phyloP scores from a whole-genome alignment of 345 rosid genomes.

The Leavenworthia alabamica region DNA sequence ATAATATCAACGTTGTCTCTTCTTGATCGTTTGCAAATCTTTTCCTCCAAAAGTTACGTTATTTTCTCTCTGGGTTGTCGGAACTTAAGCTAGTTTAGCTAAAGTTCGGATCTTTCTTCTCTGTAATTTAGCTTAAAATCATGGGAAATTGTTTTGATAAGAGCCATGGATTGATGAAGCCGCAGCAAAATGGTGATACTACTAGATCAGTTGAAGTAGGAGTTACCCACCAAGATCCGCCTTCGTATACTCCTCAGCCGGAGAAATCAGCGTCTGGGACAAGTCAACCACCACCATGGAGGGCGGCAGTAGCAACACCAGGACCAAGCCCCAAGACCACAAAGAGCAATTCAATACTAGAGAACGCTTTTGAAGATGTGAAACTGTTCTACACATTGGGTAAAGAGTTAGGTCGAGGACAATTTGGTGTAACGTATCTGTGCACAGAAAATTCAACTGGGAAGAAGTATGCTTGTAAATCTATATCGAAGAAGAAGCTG shows the following conservation, averaged over 20 bases:
- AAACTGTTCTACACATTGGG: constrained; percentile 53
- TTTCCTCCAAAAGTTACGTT: background rate
- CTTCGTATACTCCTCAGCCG: constrained; percentile 34
- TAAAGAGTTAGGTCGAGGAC: constrained; percentile 81
- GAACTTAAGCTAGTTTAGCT: constrained; percentile 3
- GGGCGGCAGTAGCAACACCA: constrained; percentile 21
- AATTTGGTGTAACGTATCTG: constrained; percentile 77
- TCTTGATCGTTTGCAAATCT: background rate
- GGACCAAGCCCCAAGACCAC: constrained; percentile 38
- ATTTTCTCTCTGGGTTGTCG: constrained; percentile 14
- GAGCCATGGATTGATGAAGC: constrained; percentile 32
- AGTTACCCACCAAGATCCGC: constrained; percentile 23
- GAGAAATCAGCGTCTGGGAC: constrained; percentile 16
- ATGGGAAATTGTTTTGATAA: constrained; percentile 60
- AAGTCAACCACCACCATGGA: constrained; percentile 35
- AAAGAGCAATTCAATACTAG: constrained; percentile 51
- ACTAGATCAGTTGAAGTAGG: constrained; percentile 33
- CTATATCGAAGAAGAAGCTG: constrained; percentile 74
- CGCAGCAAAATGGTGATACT: constrained; percentile 34
- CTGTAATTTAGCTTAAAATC: background rate
- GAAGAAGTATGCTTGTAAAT: constrained; percentile 67
- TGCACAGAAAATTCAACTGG: constrained; percentile 73
- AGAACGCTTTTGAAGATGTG: constrained; percentile 72
- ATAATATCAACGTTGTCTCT: background rate
- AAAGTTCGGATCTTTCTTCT: constrained; percentile 16